Percentiles rank a stretch among this genome's conserved stretches.
Conservation (phyloP, 306 rosid genomes). For the Lathyrus oleraceus region DNA sequence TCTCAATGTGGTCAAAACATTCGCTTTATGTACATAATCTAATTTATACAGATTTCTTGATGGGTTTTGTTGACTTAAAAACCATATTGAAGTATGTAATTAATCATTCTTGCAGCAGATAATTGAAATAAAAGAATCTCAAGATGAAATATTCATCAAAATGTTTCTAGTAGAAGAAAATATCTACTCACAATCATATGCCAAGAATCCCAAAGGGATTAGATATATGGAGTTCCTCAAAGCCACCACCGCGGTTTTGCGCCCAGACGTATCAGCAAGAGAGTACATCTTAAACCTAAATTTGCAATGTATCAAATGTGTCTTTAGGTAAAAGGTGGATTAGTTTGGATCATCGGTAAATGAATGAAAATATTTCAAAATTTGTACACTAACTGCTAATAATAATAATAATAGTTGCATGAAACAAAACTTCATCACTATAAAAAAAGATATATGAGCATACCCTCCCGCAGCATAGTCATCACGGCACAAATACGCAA, state of each 20-base stretch:
- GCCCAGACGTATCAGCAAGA: constrained; percentile 83
- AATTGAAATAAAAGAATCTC: neutral
- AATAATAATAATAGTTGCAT: neutral
- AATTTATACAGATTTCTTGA: neutral
- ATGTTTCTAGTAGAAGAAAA: constrained; percentile 28
- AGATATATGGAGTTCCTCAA: constrained; percentile 82
- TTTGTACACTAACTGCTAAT: neutral
- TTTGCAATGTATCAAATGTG: constrained; percentile 11
- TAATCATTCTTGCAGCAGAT: constrained; percentile 12
- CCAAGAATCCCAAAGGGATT: constrained; percentile 88
- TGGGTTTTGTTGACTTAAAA: neutral
- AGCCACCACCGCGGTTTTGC: constrained; percentile 81
- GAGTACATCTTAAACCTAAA: constrained; percentile 92
- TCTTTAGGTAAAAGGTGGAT: constrained; percentile 10
- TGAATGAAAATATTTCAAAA: constrained; percentile 1
- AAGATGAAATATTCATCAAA: neutral
- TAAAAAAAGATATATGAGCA: constrained; percentile 34
- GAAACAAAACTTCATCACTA: neutral
- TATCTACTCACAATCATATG: constrained; percentile 86
- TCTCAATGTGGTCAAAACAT: constrained; percentile 14
- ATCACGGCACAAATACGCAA: constrained; percentile 83
- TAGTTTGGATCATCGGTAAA: constrained; percentile 11
- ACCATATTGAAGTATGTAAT: neutral
- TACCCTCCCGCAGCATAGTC: constrained; percentile 99
- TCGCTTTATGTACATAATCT: neutral